phyloP scores from a whole-genome alignment of 2,329 filamentous ascomycete species.

The Nigrospora sphaerica region DNA sequence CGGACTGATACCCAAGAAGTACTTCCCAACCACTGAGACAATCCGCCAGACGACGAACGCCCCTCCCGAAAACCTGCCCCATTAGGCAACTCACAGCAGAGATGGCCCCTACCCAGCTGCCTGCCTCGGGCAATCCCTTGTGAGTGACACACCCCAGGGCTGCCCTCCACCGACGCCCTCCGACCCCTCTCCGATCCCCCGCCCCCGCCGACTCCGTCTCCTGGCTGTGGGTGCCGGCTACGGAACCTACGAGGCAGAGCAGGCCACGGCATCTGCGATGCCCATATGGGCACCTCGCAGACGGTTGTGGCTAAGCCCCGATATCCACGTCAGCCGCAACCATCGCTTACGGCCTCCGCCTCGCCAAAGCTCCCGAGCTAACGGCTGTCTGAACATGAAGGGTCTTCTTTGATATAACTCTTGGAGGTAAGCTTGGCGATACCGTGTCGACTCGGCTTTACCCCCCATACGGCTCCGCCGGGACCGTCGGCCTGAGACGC shows the following conservation, averaged over 20 bases:
- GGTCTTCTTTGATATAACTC: slow-evolving; percentile 71
- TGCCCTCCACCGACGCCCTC: slow-evolving; percentile 2
- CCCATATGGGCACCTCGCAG: not conserved
- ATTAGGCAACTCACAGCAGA: not conserved
- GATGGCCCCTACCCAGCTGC: slow-evolving; percentile 30
- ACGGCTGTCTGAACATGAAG: slow-evolving; percentile 17
- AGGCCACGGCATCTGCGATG: too few relatives aligned
- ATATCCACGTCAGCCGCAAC: not conserved
- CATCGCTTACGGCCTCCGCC: slow-evolving; percentile 16
- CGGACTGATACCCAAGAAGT: too few relatives aligned
- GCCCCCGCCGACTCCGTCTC: too few relatives aligned
- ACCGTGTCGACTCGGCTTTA: not conserved
- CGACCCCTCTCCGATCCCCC: too few relatives aligned
- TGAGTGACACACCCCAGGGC: slow-evolving; percentile 23
- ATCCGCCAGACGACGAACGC: not conserved
- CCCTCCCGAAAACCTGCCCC: too few relatives aligned
- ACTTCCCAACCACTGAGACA: too few relatives aligned
- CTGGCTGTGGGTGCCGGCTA: too few relatives aligned
- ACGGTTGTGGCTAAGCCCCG: not conserved
- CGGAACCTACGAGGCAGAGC: too few relatives aligned
- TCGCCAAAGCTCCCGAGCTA: slow-evolving; percentile 14
- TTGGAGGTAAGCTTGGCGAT: slow-evolving; percentile 55
- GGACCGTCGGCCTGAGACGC: not conserved
- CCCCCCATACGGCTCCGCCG: not conserved
- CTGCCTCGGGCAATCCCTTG: slow-evolving; percentile 35